These are phyloP conservation scores for Pestalotiopsis sp. DNA, from an alignment of 2,329 filamentous ascomycete genomes.

Conservation along the genomic window DNA sequence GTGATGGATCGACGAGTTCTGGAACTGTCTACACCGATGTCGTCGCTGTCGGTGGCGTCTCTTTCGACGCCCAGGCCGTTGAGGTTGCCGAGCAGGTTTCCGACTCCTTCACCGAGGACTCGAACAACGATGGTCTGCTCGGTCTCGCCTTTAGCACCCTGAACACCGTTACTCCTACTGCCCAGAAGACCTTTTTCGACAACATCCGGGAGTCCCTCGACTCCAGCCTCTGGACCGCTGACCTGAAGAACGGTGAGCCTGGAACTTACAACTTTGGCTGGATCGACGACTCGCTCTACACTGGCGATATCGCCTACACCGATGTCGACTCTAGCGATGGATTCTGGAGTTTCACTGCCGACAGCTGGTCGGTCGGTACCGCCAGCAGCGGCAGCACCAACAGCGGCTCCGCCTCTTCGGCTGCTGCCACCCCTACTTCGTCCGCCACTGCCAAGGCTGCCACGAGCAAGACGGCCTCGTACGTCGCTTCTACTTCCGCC, in stretches of 20 bases:
- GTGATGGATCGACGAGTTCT: slow-evolving; percentile 33
- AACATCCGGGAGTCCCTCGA: slow-evolving; percentile 27
- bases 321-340: slow-evolving; percentile 27
- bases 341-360: slow-evolving; percentile 34
- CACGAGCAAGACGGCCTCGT: neutral
- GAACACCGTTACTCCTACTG: slow-evolving; percentile 30
- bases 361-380: slow-evolving; percentile 29
- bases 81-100: slow-evolving; percentile 32
- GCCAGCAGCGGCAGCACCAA: slow-evolving; percentile 8
- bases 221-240: slow-evolving; percentile 31
- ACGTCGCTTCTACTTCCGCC: neutral
- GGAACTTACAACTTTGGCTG: slow-evolving; percentile 37
- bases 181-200: slow-evolving; percentile 36
- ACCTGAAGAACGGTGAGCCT: slow-evolving; percentile 27
- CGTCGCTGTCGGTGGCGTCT: slow-evolving; percentile 32
- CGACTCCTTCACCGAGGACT: slow-evolving; percentile 30
- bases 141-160: slow-evolving; percentile 36
- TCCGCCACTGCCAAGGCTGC: neutral
- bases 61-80: slow-evolving; percentile 29
- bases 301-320: slow-evolving; percentile 29
- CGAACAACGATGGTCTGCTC: slow-evolving; percentile 33
- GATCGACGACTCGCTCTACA: slow-evolving; percentile 29
- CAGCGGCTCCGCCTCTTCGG: slow-evolving; percentile 1
- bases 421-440: neutral
- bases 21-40: slow-evolving; percentile 35